Evolutionary conservation across 768 basidiomycete species (phyloP).

Genomic region (Stropharia rugosoannulata): DNA sequence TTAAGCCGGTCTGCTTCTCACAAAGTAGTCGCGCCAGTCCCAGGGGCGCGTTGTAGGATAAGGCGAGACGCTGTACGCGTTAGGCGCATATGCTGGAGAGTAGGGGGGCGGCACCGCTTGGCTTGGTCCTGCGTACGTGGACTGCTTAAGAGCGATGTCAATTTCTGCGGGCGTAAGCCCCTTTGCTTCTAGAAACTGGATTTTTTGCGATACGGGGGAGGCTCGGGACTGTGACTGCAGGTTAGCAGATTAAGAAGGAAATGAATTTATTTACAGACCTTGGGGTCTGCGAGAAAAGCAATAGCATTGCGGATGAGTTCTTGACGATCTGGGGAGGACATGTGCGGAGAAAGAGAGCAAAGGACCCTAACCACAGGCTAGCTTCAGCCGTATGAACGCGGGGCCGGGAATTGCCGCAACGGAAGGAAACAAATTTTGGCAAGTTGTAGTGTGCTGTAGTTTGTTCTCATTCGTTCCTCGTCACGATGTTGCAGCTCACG

Average conservation of each 20-base stretch:
- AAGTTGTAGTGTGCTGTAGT: constrained; percentile 2
- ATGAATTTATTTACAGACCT: constrained; percentile 40
- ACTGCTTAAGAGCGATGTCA: constrained; percentile 76
- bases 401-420: constrained; percentile 22
- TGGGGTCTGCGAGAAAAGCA: constrained; percentile 81
- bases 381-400: constrained; percentile 11
- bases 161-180: constrained; percentile 85
- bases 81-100: constrained; percentile 41
- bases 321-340: constrained; percentile 57
- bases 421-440: constrained; percentile 25
- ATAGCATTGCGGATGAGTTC: constrained; percentile 83
- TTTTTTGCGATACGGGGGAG: constrained; percentile 78
- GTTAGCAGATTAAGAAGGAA: not conserved
- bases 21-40: constrained; percentile 99
- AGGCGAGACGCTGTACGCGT: constrained; percentile 32
- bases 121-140: constrained; percentile 31
- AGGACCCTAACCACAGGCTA: constrained; percentile 17
- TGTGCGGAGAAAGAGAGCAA: constrained; percentile 22
- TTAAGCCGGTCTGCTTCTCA: constrained; percentile 36
- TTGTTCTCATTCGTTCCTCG: constrained; percentile 16
- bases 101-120: constrained; percentile 29
- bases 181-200: constrained; percentile 95
- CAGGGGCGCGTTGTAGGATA: constrained; percentile 50
- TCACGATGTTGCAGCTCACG: constrained; percentile 51
- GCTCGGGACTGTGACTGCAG: constrained; percentile 56